Base-by-base conservation (phyloP, 2,329 filamentous ascomycete genomes). In the Pseudocercospora cruenta region DNA sequence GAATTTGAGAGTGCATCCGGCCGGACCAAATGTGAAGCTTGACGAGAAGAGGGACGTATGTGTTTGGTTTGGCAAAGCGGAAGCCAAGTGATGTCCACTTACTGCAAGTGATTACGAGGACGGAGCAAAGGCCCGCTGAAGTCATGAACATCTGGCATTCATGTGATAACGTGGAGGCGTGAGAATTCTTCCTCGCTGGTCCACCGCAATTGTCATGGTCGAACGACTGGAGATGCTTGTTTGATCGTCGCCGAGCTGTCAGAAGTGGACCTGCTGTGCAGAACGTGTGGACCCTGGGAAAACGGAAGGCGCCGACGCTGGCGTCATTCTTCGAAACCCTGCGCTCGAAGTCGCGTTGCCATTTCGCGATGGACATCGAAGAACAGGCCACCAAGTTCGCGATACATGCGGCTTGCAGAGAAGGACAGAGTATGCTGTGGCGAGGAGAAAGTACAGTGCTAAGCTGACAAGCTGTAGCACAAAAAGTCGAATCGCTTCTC, bases 401-500 rank as follows among this genome's bases (percentile, higher is more conserved):
- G 28, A 90, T 97, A 51, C 94, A 98, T 76, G 91, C 91, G 71
- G 94, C 94, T 49, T 90, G 91, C 68, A 87, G 94, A 64, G 92
- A 96, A 78, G 93, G 94, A 49, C 91, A 88, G 83, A 85, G 94
- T 96, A 85, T 77, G 85, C 71, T 28, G 45, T 54, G 24, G 57
- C 47, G 51, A 24, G 19, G n/a, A 57, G 21, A 28, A 14, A n/a
- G 22, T 24, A 33, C 6, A 14, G 21, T 28, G 47, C 24, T n/a
- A 16, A 24, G 60, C 62, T 69, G 31, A 62, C 45, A 47, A 5
- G 45, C 22, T 61, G 54, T 73, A 96, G 92, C 86, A 31, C 81
- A 85, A 64, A 80, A 88, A 26, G 91, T 91, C 39, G 92, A 96
- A 80, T 91, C 91, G 8, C 84, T 94, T 19, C 82, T 94, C 51